These are phyloP conservation scores for Brettanomyces anomalus DNA, from an alignment of 805 yeast genomes.

Conservation along the genomic window DNA sequence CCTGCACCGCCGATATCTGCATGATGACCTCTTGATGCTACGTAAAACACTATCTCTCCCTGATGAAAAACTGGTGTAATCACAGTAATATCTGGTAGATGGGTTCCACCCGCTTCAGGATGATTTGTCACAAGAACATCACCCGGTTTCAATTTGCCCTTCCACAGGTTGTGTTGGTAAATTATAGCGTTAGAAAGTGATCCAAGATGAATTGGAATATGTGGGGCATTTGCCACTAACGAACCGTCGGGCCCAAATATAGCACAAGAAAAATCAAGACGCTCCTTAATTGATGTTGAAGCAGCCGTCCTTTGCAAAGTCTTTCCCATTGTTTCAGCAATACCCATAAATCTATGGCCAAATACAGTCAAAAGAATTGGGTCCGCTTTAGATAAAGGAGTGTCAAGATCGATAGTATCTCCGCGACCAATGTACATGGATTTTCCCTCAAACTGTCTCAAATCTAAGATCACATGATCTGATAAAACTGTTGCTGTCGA, in stretches of 20 bases:
- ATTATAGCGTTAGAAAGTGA: constrained; percentile 36
- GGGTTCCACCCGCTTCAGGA: constrained; percentile 39
- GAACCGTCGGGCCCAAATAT: constrained; percentile 37
- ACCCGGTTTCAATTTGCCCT: constrained; percentile 29
- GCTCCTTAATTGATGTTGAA: constrained; percentile 37
- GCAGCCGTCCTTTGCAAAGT: constrained; percentile 36
- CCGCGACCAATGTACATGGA: constrained; percentile 15
- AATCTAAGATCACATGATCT: constrained; percentile 26
- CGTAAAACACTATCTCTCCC: constrained; percentile 38
- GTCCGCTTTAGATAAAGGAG: constrained; percentile 27
- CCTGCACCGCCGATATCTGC: constrained; percentile 56
- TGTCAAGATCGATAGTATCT: constrained; percentile 29
- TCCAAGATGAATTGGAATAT: constrained; percentile 41
- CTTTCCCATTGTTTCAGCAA: constrained; percentile 41
- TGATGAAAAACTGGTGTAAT: constrained; percentile 47
- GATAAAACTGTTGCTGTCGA: constrained; percentile 25
- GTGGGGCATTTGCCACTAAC: constrained; percentile 36
- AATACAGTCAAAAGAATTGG: constrained; percentile 36
- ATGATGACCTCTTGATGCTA: constrained; percentile 54
- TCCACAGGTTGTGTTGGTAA: constrained; percentile 31
- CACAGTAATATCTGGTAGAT: constrained; percentile 44
- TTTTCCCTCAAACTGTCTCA: constrained; percentile 6
- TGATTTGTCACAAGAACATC: constrained; percentile 35
- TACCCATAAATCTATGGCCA: constrained; percentile 39
- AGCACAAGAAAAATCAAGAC: constrained; percentile 41